Conservation (phyloP, 768 basidiomycete genomes). For the Tremella mesenterica region DNA sequence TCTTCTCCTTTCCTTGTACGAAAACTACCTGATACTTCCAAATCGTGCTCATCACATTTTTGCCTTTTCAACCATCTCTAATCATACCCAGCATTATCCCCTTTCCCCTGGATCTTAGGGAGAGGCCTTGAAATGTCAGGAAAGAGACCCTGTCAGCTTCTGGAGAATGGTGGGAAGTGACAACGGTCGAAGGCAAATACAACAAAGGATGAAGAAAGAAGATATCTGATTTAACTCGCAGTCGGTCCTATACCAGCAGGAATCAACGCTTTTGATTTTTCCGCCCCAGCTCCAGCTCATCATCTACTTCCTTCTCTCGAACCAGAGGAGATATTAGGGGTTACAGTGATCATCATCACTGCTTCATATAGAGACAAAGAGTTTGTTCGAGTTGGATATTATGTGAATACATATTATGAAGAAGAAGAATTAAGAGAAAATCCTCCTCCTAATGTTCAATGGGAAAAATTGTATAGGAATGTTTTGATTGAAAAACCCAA, state of each 20-base stretch:
- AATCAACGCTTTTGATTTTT: conserved; percentile 94
- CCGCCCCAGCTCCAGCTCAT: conserved; percentile 74
- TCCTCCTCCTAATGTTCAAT: conserved; percentile 59
- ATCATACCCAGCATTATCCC: no score
- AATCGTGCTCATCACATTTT: no score
- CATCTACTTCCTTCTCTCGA: conserved; percentile 60
- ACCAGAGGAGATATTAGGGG: conserved; percentile 80
- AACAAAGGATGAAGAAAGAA: no score
- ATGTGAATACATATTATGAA: conserved; percentile 98
- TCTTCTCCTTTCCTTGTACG: background rate
- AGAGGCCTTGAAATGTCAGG: no score
- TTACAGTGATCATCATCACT: conserved; percentile 92
- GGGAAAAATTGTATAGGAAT: conserved; percentile 73
- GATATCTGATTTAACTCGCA: no score
- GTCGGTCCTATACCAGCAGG: conserved; percentile 97
- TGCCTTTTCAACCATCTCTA: background rate
- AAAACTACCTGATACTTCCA: no score
- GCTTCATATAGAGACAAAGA: conserved; percentile 95
- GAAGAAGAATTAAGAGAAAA: conserved; percentile 79
- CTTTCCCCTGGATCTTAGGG: background rate
- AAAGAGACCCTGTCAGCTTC: no score
- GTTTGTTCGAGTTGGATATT: conserved; percentile 98
- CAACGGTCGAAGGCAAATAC: no score
- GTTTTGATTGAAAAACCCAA: conserved; percentile 78
- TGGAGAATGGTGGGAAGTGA: no score